Evolutionary conservation across 768 basidiomycete genomes (phyloP).

Genomic region (Trametes cubensis): DNA sequence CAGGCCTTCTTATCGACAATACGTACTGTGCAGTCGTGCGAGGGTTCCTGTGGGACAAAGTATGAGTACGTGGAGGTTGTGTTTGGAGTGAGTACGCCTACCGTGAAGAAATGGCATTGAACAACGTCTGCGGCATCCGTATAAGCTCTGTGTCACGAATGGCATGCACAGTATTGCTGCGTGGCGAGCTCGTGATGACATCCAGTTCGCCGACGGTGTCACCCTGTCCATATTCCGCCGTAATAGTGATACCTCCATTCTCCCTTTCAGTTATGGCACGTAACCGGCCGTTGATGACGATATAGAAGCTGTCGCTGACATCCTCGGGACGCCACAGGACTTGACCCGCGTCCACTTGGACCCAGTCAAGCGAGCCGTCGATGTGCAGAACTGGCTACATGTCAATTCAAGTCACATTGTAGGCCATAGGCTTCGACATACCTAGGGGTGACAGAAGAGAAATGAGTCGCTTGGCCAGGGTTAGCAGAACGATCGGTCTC

Average conservation of each 20-base stretch:
- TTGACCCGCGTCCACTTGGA: constrained; percentile 95
- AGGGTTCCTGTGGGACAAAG: constrained; percentile 58
- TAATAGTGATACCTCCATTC: constrained; percentile 74
- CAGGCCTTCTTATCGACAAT: background rate
- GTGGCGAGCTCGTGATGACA: constrained; percentile 88
- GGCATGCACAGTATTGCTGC: constrained; percentile 92
- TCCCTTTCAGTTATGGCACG: constrained; percentile 85
- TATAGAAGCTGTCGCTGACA: constrained; percentile 93
- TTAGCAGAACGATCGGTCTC: constrained; percentile 92
- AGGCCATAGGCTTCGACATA: constrained; percentile 38
- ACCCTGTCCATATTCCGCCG: constrained; percentile 95
- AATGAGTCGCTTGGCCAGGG: constrained; percentile 93
- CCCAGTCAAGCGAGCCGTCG: constrained; percentile 96
- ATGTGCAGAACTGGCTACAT: constrained; percentile 80
- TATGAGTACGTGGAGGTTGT: background rate
- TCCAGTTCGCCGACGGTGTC: constrained; percentile 97
- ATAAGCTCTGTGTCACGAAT: constrained; percentile 98
- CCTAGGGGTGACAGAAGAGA: constrained; percentile 92
- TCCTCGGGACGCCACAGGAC: constrained; percentile 93
- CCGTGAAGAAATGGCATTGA: constrained; percentile 95
- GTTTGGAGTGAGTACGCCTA: constrained; percentile 34
- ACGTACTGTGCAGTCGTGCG: constrained; percentile 82
- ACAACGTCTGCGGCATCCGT: constrained; percentile 94
- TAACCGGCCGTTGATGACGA: constrained; percentile 95
- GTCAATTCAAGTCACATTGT: background rate